Base-by-base conservation (phyloP, 1,284 basidiomycete genomes). In the Sporisorium graminicola region DNA sequence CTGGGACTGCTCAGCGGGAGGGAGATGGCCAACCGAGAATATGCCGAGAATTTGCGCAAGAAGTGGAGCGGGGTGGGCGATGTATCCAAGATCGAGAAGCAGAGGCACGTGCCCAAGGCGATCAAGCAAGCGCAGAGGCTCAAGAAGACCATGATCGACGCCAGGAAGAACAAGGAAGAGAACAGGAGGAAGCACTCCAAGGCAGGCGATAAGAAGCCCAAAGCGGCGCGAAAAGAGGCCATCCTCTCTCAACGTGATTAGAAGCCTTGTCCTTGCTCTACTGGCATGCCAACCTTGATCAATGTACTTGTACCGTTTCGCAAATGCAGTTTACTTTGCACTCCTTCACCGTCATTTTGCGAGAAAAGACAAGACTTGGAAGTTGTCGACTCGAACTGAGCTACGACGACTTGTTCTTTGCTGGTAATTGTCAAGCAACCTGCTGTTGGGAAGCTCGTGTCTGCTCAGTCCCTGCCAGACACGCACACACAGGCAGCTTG, bases 121-220 rank as follows among this genome's bases (percentile, higher is more conserved):
- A 93, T 99, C 51, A 91, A 96, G 87, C 92, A 93, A 81, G 93
- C 95, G 0, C 88, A 90, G 61, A 91, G 92, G 85, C 91, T 98
- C 87, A 95, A 98, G 87, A 89, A 91, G 67, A 94, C 94, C 47
- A 98, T 99, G 95, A 87, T 96, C 83, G 94, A 96, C 54, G 92
- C 94, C 8, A 89, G 90, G 59, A 90, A 92, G 69, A 92, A 92
- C 89, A 98, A 98, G 88, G 95, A 99, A 85, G 96, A 98, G 86
- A 90, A 94, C 79, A 89, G 95, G 78, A 88, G 95, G 84, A 78
- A 73, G 53, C 87, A 87, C 61, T 83, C 86, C 16, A 94, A 92
- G 84, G 91, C 91, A 13, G 94, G 95, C 58, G 90, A 92, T 85
- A 90, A 88, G 86, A 98, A 95, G 86, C 95, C 96, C 8, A 94